Evolutionary conservation across 2,329 filamentous ascomycete genomes (phyloP), one percentile per base, ranked within the genome.

Genomic region (Botrytis squamosa): DNA sequence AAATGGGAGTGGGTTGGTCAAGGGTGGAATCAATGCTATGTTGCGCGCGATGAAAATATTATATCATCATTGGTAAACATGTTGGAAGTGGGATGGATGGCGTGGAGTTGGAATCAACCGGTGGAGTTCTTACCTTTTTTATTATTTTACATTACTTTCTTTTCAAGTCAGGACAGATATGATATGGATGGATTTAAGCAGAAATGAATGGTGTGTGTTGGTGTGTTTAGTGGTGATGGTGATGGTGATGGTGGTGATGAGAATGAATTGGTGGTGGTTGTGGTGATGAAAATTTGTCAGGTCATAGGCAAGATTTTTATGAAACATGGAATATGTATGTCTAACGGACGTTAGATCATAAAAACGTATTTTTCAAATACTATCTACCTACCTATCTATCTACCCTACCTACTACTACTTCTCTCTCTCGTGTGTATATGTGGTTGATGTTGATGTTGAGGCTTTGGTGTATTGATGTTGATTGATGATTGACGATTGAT

Each of bases 21-120:
- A 67, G n/a, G 44, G 59, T 42, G 70, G 49, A 40, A 72, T 55
- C 52, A 42, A 72, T 72, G 59, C 59, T 40, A 29, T 57, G 52
- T 57, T 57, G 52, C n/a, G 38, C 36, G 29, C 42, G 63, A 72
- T 66, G 70, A 44, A 44, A 36, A 33, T 33, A 57, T 42, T 68
- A 68, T 57, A 68, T 57, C 65, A 68, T 29, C 38, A 68, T 33
- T 68, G 66, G 52, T 38, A 42, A 55, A 57, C n/a, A 29, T 25
- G 40, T n/a, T 52, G 36, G 49, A 57, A 57, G 66, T 68, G 49
- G 49, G 49, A 57, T 68, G 49, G 49, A 57, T 68, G 66, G 66
- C 49, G 49, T 68, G 66, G 66, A 55, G 40, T 42, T 42, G 49
- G 66, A 64, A 33, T 57, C n/a, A 57, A 57, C 14, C 4, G 49